A percentile compares a stretch with the other conserved stretches of the same genome.
These are phyloP conservation scores for Boechera divaricarpa DNA, from an alignment of 345 rosid species.

Conservation along the genomic window DNA sequence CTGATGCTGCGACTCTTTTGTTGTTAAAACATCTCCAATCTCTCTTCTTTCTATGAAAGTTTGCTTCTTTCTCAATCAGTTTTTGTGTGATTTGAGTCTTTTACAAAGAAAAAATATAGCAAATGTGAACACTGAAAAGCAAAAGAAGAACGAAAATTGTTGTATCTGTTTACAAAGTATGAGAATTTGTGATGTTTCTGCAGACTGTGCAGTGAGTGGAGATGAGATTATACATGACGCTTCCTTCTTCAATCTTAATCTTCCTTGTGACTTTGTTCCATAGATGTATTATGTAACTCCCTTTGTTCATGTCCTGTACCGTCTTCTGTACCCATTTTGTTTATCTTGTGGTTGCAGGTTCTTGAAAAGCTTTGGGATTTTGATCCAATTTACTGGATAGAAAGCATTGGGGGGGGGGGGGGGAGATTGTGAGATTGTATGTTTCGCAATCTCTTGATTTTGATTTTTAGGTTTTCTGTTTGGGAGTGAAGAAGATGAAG, in stretches of 20 bases:
- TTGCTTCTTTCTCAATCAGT: slow-evolving; percentile 10
- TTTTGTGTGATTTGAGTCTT: slow-evolving; percentile 16
- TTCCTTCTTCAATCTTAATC: slow-evolving; percentile 56
- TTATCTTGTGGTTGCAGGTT: slow-evolving; percentile 51
- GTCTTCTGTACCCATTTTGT: slow-evolving; percentile 52
- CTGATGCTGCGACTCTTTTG: slow-evolving; percentile 39
- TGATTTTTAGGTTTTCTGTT: no score
- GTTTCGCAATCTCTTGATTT: no score
- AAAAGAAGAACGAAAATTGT: not conserved
- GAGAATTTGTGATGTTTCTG: slow-evolving; percentile 39
- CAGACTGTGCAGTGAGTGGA: slow-evolving; percentile 56
- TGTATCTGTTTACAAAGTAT: slow-evolving; percentile 24
- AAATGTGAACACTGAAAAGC: slow-evolving; percentile 7
- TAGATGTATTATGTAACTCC: slow-evolving; percentile 55
- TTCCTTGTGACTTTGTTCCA: slow-evolving; percentile 58
- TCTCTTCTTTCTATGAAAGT: slow-evolving; percentile 26
- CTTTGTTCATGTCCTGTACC: slow-evolving; percentile 40
- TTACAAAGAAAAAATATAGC: not conserved
- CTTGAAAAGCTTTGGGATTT: slow-evolving; percentile 60
- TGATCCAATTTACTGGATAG: slow-evolving; percentile 68
- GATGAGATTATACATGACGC: slow-evolving; percentile 53
- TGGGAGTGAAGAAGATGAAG: no score
- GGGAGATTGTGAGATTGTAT: no score
- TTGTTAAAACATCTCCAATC: slow-evolving; percentile 42
- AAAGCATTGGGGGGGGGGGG: no score